Evolutionary conservation across 139 green algal genomes (phyloP).

Genomic region (Micromonas commoda): DNA sequence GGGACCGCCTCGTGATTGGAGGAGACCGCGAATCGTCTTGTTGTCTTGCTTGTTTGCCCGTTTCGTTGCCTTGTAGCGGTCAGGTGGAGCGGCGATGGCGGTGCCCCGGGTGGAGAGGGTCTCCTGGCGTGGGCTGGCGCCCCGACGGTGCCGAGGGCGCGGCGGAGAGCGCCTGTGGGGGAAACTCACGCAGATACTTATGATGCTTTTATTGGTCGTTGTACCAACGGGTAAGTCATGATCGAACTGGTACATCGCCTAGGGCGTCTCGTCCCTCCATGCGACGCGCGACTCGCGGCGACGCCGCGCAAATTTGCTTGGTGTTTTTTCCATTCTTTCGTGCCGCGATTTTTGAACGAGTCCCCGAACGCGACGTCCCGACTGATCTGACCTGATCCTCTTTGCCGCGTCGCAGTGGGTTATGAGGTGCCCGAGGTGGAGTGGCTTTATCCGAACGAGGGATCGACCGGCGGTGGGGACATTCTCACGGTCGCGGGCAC

Average conservation of each 20-base stretch:
- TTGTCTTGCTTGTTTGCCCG: too few species aligned
- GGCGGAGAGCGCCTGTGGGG: neutral
- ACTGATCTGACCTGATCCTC: too few species aligned
- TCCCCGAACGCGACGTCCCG: too few species aligned
- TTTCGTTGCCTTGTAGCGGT: too few species aligned
- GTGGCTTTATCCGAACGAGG: neutral
- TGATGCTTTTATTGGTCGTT: neutral
- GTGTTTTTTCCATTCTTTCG: neutral
- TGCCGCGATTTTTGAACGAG: too few species aligned
- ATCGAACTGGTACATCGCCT: too few species aligned
- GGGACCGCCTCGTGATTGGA: too few species aligned
- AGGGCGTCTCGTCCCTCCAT: neutral
- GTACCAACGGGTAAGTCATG: neutral
- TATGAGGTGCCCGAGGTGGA: conserved; percentile 16
- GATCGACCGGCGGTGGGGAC: neutral
- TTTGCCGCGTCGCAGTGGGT: neutral
- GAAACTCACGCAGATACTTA: neutral
- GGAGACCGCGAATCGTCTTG: too few species aligned
- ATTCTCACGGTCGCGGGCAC: neutral
- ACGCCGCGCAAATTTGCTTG: neutral
- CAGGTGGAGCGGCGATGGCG: too few species aligned
- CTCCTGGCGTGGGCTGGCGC: too few species aligned
- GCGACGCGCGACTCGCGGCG: neutral
- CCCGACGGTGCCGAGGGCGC: too few species aligned
- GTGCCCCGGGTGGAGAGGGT: too few species aligned